Evolutionary conservation across 768 basidiomycete genomes (phyloP), one percentile per base, ranked within the genome.

Genomic region (Hebeloma cylindrosporum): DNA sequence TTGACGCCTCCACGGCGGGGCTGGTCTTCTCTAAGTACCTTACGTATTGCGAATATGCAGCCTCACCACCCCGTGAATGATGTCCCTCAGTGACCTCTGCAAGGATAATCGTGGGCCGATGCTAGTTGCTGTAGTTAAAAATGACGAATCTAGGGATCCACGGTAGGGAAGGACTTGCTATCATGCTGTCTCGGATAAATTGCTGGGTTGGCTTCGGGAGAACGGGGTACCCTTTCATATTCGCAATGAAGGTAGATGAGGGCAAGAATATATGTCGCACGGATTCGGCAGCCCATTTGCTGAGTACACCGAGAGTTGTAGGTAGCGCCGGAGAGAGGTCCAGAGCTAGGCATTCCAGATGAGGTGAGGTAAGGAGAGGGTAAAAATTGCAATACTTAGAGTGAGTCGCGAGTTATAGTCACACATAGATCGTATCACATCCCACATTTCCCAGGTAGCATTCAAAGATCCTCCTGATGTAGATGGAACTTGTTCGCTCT

Each of bases 391-490:
- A 23, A 27, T 62, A 92, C 89, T 84, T 45, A 90, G 60, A 2
- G 84, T 84, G 48, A 93, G 59, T 20, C 88, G 78, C 22, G 76
- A 70, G 59, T 80, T 82, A 63, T 93, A 95, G 45, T 85, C 85
- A 63, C 96, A 99, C 25, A 95, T 77, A 3, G 85, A 84, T 48
- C 94, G 76, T 46, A 99, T 90, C 35, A 86, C 77, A 63, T 98
- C 96, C 96, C 96, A 99, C 82, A 94, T 95, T 63, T 98, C 96
- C 95, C 96, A 99, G 0, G 88, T 91, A 5, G 73, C 77, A 55
- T 83, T 83, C 40, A 88, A 67, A 49, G 84, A 79, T 7, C 67
- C 70, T 52, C 82, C 81, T 30, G 75, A 64, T 13, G 63, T 65
- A 13, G 66, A 56, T 8, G 67, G 58, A 14, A 50, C 67, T 51